Evolutionary conservation across 805 yeast genomes (phyloP).

Genomic region (Pichia deserticola): DNA sequence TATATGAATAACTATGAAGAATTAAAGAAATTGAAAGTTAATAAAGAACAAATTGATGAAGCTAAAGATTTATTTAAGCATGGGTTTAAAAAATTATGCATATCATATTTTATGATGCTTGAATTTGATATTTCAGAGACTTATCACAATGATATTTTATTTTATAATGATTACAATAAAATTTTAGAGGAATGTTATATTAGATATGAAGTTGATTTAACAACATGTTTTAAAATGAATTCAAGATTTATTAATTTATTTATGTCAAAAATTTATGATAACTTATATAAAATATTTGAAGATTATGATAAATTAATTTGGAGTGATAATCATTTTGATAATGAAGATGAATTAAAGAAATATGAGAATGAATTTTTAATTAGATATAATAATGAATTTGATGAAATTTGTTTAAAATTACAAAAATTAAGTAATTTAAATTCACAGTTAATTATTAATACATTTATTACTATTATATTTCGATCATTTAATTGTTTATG

Average conservation of each 20-base stretch:
- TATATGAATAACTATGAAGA: constrained; percentile 16
- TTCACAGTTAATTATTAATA: constrained; percentile 15
- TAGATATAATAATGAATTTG: constrained; percentile 6
- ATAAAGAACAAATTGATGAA: constrained; percentile 14
- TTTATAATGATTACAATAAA: constrained; percentile 26
- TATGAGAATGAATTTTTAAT: constrained; percentile 10
- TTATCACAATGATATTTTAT: constrained; percentile 22
- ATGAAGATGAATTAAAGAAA: constrained; percentile 5
- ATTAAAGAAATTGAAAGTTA: constrained; percentile 10
- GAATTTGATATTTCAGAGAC: constrained; percentile 10
- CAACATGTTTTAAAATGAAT: constrained; percentile 18
- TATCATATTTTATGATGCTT: constrained; percentile 23
- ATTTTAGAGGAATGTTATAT: constrained; percentile 18
- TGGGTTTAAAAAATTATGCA: constrained; percentile 22
- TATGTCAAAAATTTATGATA: constrained; percentile 5
- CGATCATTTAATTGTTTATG: constrained; percentile 16
- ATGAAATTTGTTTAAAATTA: neutral
- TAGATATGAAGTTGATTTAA: constrained; percentile 15
- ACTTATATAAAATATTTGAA: constrained; percentile 9
- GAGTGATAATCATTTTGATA: constrained; percentile 10
- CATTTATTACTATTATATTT: constrained; percentile 14
- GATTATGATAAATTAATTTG: constrained; percentile 16
- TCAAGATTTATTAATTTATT: constrained; percentile 12
- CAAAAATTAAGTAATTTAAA: constrained; percentile 13
- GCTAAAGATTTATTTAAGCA: constrained; percentile 17